These are phyloP conservation scores for Plenodomus lindquistii DNA, from an alignment of 2,329 filamentous ascomycete genomes.

Conservation along the genomic window DNA sequence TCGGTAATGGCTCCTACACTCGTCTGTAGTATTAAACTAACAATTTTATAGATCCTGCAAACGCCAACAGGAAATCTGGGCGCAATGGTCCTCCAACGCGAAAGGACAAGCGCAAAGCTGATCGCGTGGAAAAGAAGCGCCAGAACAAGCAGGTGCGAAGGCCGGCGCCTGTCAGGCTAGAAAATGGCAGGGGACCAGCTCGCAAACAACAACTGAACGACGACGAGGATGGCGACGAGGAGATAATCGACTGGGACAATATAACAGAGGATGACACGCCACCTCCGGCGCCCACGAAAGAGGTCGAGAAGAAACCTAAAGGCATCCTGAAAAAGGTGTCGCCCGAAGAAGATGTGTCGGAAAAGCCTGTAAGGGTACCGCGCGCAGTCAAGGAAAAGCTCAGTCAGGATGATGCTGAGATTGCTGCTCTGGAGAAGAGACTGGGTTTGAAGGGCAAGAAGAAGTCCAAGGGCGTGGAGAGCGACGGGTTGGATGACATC, in stretches of 20 bases:
- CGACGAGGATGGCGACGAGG: conserved; percentile 26
- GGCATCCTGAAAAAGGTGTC: conserved; percentile 32
- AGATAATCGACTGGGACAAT: conserved; percentile 34
- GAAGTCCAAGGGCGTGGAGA: conserved; percentile 70
- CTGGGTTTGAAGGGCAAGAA: conserved; percentile 81
- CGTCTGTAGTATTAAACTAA: conserved; percentile 4
- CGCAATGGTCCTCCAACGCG: conserved; percentile 47
- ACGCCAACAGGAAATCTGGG: conserved; percentile 26
- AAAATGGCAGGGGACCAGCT: conserved; percentile 19
- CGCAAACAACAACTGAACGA: conserved; percentile 25
- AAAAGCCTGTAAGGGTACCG: conserved; percentile 34
- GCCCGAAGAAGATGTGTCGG: conserved; percentile 10
- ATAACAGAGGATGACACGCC: conserved; percentile 38
- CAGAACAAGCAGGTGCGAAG: conserved; percentile 35
- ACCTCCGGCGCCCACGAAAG: conserved; percentile 19
- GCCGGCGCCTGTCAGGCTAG: conserved; percentile 16
- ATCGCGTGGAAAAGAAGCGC: conserved; percentile 64
- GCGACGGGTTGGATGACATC: conserved; percentile 82
- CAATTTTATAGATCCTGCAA: conserved; percentile 28
- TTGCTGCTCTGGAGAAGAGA: conserved; percentile 83
- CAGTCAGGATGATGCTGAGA: conserved; percentile 83
- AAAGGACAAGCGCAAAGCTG: conserved; percentile 70
- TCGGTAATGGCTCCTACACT: conserved; percentile 32
- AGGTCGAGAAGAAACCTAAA: conserved; percentile 37
- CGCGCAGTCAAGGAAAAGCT: conserved; percentile 61